A percentile compares a stretch with the other conserved stretches of the same genome.
Conservation (phyloP, 2,329 filamentous ascomycete genomes). For the Zymoseptoria crescenta region DNA sequence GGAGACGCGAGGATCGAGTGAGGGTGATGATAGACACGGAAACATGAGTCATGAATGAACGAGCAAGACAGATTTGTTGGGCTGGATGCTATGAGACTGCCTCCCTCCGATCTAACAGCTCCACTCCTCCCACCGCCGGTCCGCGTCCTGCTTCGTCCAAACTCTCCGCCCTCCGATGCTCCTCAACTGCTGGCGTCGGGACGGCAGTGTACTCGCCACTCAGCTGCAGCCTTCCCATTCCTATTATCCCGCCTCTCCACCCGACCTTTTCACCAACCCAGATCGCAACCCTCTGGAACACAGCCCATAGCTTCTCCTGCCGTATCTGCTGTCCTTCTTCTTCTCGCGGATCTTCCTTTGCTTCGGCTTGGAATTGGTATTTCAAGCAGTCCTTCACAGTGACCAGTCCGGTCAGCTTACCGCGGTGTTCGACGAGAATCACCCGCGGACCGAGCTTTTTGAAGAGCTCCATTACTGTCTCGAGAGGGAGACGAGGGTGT, state of each 20-base stretch:
- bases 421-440: conserved; percentile 85
- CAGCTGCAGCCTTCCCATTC: conserved; percentile 9
- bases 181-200: neutral
- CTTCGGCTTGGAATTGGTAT: conserved; percentile 94
- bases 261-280: conserved; percentile 23
- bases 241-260: conserved; percentile 15
- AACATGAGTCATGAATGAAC: neutral
- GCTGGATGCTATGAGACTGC: conserved; percentile 4
- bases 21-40: neutral
- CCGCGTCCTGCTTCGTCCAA: conserved; percentile 12
- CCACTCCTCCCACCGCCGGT: conserved; percentile 19
- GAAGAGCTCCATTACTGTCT: conserved; percentile 98
- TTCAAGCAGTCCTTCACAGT: conserved; percentile 96
- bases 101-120: conserved; percentile 34
- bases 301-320: conserved; percentile 58
- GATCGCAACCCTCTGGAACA: conserved; percentile 20
- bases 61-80: neutral
- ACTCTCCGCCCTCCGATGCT: conserved; percentile 3
- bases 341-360: conserved; percentile 63
- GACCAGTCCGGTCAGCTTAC: conserved; percentile 73
- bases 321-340: conserved; percentile 48
- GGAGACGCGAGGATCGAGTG: neutral
- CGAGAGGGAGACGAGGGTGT: conserved; percentile 81
- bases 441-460: conserved; percentile 94
- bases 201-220: conserved; percentile 7